These are phyloP conservation scores for Paramyrothecium sp. DNA, from an alignment of 2,329 filamentous ascomycete species.

Conservation along the genomic window DNA sequence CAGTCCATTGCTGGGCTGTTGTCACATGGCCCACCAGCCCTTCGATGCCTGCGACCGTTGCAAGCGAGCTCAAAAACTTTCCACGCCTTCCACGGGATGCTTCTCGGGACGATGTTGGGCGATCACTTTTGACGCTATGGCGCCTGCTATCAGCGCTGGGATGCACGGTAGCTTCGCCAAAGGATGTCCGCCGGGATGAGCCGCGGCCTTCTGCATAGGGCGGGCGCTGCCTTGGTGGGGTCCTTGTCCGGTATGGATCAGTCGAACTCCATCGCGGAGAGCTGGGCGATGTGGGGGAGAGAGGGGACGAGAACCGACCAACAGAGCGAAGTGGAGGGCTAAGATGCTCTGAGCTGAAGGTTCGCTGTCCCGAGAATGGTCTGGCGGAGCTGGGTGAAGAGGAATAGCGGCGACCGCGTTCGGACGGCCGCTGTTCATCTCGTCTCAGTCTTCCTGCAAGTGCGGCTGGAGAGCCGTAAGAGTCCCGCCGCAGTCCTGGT, in stretches of 20 bases:
- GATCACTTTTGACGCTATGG: not conserved
- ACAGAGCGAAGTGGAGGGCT: not conserved
- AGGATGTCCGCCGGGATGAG: not conserved
- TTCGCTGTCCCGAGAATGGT: not conserved
- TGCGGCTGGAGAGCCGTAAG: not conserved
- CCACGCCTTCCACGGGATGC: not conserved
- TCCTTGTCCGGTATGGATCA: not conserved
- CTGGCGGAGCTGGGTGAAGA: not conserved
- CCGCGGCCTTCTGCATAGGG: not conserved
- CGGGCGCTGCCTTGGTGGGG: not conserved
- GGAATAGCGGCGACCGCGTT: not conserved
- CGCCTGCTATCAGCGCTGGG: not conserved
- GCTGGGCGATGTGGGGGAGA: not conserved
- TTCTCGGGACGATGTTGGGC: not conserved
- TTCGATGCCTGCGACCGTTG: slow-evolving; percentile 23
- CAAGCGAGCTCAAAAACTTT: slow-evolving; percentile 10
- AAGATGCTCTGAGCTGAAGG: not conserved
- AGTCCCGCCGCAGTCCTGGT: not conserved
- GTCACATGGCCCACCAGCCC: slow-evolving; percentile 24
- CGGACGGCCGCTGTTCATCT: not conserved
- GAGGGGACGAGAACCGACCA: not conserved
- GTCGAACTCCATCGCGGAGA: not conserved
- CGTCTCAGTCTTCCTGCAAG: not conserved
- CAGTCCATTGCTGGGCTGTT: slow-evolving; percentile 30
- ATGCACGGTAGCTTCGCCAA: not conserved